Evolutionary conservation across 257 asterid genomes (phyloP).

Genomic region (Nicotiana tabacum): DNA sequence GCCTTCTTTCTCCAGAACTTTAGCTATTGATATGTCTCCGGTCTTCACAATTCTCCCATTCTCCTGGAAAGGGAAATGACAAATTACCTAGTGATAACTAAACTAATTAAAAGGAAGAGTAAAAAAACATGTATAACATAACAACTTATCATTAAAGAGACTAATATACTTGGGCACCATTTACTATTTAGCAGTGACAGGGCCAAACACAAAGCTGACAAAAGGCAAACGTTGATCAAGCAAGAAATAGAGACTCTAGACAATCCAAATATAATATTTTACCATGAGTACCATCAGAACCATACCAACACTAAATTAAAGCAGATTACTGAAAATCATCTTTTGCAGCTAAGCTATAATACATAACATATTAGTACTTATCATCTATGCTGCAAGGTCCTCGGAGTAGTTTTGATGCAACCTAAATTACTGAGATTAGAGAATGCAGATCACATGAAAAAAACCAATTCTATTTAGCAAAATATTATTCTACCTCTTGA

Average conservation of each 20-base stretch:
- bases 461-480: background rate
- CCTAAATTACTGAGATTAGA: background rate
- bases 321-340: background rate
- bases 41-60: constrained; percentile 83
- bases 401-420: background rate
- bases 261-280: background rate
- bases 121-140: background rate
- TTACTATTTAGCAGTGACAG: background rate
- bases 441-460: background rate
- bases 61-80: constrained; percentile 18
- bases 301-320: background rate
- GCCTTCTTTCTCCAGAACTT: constrained; percentile 70
- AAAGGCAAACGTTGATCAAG: background rate
- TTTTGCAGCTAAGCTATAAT: background rate
- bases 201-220: background rate
- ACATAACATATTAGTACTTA: background rate
- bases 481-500: background rate
- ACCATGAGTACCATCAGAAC: background rate
- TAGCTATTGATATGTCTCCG: constrained; percentile 75
- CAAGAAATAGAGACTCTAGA: background rate
- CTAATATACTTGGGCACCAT: background rate
- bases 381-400: background rate
- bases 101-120: background rate
- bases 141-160: background rate
- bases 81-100: background rate